phyloP scores from a whole-genome alignment of 225 moss, liverwort and hornwort species.

The Marchantia polymorpha region DNA sequence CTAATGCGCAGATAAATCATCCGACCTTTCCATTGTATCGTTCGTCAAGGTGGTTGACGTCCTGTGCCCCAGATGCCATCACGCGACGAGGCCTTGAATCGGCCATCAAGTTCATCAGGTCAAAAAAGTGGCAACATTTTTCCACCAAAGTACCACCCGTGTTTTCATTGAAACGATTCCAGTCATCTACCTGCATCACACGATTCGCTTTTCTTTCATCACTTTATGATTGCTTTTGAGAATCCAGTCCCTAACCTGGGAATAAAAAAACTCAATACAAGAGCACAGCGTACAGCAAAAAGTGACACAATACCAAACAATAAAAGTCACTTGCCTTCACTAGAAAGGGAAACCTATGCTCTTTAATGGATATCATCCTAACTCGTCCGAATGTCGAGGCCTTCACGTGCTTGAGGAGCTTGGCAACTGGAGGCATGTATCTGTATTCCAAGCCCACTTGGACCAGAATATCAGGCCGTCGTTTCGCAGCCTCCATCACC shows the following conservation, averaged over 20 bases:
- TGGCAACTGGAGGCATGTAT: conserved; percentile 73
- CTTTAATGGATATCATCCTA: conserved; percentile 76
- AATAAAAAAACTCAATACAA: too few relatives aligned
- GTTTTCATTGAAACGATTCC: conserved; percentile 85
- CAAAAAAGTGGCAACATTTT: conserved; percentile 92
- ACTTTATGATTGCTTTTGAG: too few relatives aligned
- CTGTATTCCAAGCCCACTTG: conserved; percentile 92
- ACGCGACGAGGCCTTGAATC: conserved; percentile 61
- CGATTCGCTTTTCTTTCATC: too few relatives aligned
- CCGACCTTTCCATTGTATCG: conserved; percentile 57
- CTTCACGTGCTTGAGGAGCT: conserved; percentile 56
- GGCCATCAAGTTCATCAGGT: conserved; percentile 77
- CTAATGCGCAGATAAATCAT: too few relatives aligned
- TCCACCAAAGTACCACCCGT: conserved; percentile 86
- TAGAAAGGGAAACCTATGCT: conserved; percentile 86
- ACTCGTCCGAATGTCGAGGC: conserved; percentile 51
- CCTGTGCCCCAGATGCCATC: conserved; percentile 87
- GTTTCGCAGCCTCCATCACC: conserved; percentile 67
- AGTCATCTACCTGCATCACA: conserved; percentile 58
- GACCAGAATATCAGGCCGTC: conserved; percentile 67
- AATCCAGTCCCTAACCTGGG: too few relatives aligned
- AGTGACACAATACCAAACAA: too few relatives aligned
- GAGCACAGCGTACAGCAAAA: too few relatives aligned
- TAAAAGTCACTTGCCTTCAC: conserved; percentile 45
- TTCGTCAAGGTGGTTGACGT: conserved; percentile 73